Conservation (phyloP, 2,329 filamentous ascomycete genomes). For the Aureobasidium sp. region DNA sequence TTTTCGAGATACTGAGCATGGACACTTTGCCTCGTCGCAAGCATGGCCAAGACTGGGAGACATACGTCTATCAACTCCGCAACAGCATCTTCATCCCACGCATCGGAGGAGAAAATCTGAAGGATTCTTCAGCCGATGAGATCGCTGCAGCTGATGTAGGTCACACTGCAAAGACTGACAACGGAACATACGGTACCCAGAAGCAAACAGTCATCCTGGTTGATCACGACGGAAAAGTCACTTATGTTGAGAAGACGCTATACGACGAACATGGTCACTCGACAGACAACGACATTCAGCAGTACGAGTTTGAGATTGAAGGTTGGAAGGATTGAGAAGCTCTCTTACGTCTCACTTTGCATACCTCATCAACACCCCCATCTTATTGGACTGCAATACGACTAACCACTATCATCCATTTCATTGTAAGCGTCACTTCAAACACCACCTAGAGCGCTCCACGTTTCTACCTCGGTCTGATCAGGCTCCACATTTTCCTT, state of each 20-base stretch:
- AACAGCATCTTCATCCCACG: constrained; percentile 56
- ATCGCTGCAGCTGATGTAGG: constrained; percentile 32
- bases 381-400: neutral
- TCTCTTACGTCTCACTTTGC: neutral
- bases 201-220: constrained; percentile 58
- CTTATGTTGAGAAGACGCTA: constrained; percentile 57
- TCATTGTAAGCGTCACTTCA: neutral
- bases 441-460: neutral
- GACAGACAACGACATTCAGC: constrained; percentile 40
- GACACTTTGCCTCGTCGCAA: constrained; percentile 50
- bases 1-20: constrained; percentile 47
- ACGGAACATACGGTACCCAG: constrained; percentile 56
- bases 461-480: neutral
- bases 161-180: constrained; percentile 25
- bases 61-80: constrained; percentile 49
- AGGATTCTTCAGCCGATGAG: constrained; percentile 33
- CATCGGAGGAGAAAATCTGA: constrained; percentile 43
- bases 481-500: constrained; percentile 16
- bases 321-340: constrained; percentile 25
- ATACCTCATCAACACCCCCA: neutral
- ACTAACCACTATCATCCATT: neutral
- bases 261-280: constrained; percentile 47
- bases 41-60: constrained; percentile 45
- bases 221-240: constrained; percentile 46
- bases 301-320: constrained; percentile 46